Evolutionary conservation across 148 eudicot genomes (phyloP).

Genomic region (Pouteria glomerata): DNA sequence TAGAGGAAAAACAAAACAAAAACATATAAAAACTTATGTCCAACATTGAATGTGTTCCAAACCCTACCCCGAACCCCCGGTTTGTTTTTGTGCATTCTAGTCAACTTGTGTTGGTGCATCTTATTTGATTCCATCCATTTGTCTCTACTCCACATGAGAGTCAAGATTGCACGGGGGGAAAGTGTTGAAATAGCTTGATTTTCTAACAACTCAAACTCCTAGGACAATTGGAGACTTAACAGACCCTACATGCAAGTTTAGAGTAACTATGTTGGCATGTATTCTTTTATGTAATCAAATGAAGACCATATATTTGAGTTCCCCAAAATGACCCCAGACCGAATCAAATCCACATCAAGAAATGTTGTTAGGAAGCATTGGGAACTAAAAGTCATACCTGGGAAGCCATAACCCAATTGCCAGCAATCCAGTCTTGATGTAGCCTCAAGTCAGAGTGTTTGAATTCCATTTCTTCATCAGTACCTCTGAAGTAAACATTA

Average conservation of each 20-base stretch:
- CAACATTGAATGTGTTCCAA: background rate
- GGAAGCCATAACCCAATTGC: constrained; percentile 63
- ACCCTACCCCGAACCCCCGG: too few species aligned
- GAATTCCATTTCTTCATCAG: constrained; percentile 53
- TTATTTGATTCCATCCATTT: background rate
- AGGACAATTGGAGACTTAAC: too few species aligned
- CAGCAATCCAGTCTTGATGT: constrained; percentile 83
- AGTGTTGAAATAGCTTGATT: background rate
- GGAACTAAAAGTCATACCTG: constrained; percentile 46
- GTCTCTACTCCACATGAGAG: background rate
- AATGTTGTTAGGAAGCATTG: background rate
- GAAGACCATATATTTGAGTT: background rate
- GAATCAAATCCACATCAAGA: background rate
- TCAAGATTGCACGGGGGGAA: background rate
- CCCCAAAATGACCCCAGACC: background rate
- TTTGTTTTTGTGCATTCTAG: too few species aligned
- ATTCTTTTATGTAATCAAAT: background rate
- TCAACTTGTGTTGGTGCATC: too few species aligned
- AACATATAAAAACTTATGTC: background rate
- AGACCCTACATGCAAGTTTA: too few species aligned
- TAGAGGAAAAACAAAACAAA: background rate
- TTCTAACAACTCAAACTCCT: background rate
- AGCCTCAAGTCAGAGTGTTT: constrained; percentile 54
- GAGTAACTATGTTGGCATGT: too few species aligned
- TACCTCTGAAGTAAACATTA: constrained; percentile 53